These are phyloP conservation scores for Nectriaceae sp. DNA, from an alignment of 2,329 filamentous ascomycete genomes.

Conservation along the genomic window DNA sequence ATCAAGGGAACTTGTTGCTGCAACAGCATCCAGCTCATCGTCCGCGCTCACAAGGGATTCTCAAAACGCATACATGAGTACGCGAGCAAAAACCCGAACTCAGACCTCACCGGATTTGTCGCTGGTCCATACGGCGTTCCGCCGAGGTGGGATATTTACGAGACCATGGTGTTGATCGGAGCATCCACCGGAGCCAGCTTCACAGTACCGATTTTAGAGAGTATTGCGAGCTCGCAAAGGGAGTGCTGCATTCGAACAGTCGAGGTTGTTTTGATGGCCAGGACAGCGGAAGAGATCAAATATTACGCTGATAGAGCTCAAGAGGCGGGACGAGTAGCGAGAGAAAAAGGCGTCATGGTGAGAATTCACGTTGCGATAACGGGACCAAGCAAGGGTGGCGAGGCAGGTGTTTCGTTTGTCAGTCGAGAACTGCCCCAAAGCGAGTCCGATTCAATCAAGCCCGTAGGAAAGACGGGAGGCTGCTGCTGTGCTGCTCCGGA, in stretches of 20 bases:
- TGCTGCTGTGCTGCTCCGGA: slow-evolving; percentile 25
- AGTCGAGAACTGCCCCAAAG: slow-evolving; percentile 7
- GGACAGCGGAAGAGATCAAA: slow-evolving; percentile 53
- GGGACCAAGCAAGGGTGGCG: slow-evolving; percentile 18
- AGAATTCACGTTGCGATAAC: slow-evolving; percentile 58
- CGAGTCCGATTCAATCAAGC: slow-evolving; percentile 21
- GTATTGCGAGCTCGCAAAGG: slow-evolving; percentile 43
- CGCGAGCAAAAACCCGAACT: slow-evolving; percentile 40
- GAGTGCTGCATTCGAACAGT: slow-evolving; percentile 53
- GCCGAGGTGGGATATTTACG: slow-evolving; percentile 58
- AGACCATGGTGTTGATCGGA: slow-evolving; percentile 60
- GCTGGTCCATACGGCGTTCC: slow-evolving; percentile 58
- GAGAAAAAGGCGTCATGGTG: slow-evolving; percentile 49
- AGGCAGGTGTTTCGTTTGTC: slow-evolving; percentile 34
- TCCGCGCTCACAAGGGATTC: slow-evolving; percentile 58
- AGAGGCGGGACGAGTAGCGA: slow-evolving; percentile 44
- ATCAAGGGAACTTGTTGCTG: slow-evolving; percentile 54
- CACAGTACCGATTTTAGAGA: slow-evolving; percentile 60
- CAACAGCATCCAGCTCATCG: slow-evolving; percentile 60
- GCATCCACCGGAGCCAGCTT: slow-evolving; percentile 66
- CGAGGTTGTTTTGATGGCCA: slow-evolving; percentile 55
- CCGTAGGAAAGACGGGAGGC: slow-evolving; percentile 11
- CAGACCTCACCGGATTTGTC: slow-evolving; percentile 45
- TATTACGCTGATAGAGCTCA: slow-evolving; percentile 55
- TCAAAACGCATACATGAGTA: slow-evolving; percentile 54